A percentile compares a stretch with the other conserved stretches of the same genome.
Evolutionary conservation across 352 stramenopile genomes (phyloP).

Genomic region (Phytophthora tentaculata): DNA sequence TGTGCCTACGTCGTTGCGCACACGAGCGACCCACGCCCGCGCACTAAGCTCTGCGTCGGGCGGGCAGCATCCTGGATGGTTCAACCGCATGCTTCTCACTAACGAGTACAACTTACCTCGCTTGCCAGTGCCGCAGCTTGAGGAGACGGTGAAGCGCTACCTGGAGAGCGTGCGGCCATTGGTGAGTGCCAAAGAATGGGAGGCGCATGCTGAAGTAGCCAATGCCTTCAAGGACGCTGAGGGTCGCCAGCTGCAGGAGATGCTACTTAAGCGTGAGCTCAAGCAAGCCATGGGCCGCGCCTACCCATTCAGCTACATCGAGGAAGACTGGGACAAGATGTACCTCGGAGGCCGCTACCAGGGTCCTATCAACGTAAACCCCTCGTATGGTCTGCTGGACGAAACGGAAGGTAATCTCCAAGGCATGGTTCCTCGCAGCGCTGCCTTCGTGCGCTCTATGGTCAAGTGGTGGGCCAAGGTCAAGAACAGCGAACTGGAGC

Average conservation of each 20-base stretch:
- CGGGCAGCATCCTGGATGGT: constrained; percentile 61
- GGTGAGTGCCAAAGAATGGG: constrained; percentile 65
- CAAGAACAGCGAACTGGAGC: constrained; percentile 86
- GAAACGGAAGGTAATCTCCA: constrained; percentile 80
- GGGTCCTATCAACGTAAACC: constrained; percentile 92
- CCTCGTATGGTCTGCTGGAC: constrained; percentile 85
- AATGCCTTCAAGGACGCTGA: constrained; percentile 61
- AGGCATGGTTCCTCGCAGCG: constrained; percentile 71
- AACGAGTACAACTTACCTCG: constrained; percentile 82
- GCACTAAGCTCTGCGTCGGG: constrained; percentile 30
- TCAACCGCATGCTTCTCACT: constrained; percentile 74
- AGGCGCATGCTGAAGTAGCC: constrained; percentile 69
- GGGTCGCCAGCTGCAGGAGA: constrained; percentile 65
- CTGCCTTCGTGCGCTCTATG: constrained; percentile 82
- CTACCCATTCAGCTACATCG: constrained; percentile 95
- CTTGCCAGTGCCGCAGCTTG: constrained; percentile 89
- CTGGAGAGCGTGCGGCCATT: constrained; percentile 80
- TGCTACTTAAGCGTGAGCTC: constrained; percentile 75
- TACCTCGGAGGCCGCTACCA: constrained; percentile 91
- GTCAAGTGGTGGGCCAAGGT: constrained; percentile 91
- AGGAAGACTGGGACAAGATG: constrained; percentile 92
- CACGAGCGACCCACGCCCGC: constrained; percentile 19
- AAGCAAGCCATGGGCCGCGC: constrained; percentile 76
- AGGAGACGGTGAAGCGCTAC: constrained; percentile 91
- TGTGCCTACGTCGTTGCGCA: constrained; percentile 23